phyloP scores from a whole-genome alignment of 2,329 filamentous ascomycete genomes.

The Xylariales sp. region DNA sequence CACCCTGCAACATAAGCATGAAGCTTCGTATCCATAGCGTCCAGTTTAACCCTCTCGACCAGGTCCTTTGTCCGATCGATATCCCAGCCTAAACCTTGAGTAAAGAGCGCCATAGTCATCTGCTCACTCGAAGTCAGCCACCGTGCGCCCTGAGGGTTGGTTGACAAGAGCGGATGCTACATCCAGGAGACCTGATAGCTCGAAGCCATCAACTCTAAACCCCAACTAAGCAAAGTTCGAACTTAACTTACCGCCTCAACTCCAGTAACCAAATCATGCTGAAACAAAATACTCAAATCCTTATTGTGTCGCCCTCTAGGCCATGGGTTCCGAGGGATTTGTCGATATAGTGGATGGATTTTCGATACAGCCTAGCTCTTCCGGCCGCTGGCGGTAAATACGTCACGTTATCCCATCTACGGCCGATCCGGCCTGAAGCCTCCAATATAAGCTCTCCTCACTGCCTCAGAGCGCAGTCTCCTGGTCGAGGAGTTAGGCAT shows the following conservation, averaged over 20 bases:
- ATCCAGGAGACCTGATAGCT: no score
- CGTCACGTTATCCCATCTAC: conserved; percentile 17
- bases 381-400: conserved; percentile 17
- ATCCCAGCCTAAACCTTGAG: neutral
- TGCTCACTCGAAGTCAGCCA: neutral
- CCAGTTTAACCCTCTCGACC: conserved; percentile 17
- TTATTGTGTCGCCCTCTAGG: conserved; percentile 17
- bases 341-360: no score
- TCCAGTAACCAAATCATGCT: conserved; percentile 18
- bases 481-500: conserved; percentile 18
- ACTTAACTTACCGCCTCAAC: neutral
- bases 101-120: neutral
- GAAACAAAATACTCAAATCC: conserved; percentile 17
- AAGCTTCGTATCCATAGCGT: conserved; percentile 17
- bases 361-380: conserved; percentile 17
- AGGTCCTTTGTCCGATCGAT: conserved; percentile 9
- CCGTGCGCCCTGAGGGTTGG: neutral
- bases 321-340: no score
- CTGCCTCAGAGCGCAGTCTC: conserved; percentile 16
- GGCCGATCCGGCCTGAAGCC: conserved; percentile 16
- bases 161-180: neutral
- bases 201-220: no score
- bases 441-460: conserved; percentile 18
- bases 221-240: no score
- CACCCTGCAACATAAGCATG: conserved; percentile 21